These are phyloP conservation scores for Fusarium pininemorale DNA, from an alignment of 2,329 filamentous ascomycete species.

Conservation along the genomic window DNA sequence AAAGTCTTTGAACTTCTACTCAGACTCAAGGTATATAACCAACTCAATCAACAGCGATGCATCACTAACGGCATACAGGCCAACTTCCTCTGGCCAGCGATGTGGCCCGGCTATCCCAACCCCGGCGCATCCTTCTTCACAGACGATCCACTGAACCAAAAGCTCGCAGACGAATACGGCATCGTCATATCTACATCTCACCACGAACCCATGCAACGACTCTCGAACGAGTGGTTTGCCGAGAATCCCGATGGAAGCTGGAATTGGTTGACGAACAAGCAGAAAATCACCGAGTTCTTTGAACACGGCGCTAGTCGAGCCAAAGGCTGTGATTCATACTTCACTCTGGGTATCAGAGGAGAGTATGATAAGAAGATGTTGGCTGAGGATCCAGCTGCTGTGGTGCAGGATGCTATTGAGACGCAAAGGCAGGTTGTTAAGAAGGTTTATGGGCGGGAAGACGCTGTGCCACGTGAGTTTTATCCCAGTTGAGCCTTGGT, in stretches of 20 bases:
- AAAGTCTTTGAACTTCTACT: slow-evolving; percentile 67
- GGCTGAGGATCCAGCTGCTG: slow-evolving; percentile 17
- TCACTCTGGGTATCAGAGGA: slow-evolving; percentile 26
- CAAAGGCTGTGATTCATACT: slow-evolving; percentile 14
- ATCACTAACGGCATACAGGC: slow-evolving; percentile 41
- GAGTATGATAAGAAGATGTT: slow-evolving; percentile 26
- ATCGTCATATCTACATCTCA: slow-evolving; percentile 29
- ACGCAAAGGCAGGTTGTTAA: slow-evolving; percentile 64
- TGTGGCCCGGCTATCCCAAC: slow-evolving; percentile 64
- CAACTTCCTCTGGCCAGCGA: slow-evolving; percentile 75
- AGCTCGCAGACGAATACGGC: slow-evolving; percentile 58
- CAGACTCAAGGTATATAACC: slow-evolving; percentile 11
- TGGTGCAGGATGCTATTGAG: slow-evolving; percentile 21
- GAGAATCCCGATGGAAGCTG: slow-evolving; percentile 21
- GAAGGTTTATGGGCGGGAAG: slow-evolving; percentile 57
- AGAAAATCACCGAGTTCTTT: slow-evolving; percentile 24
- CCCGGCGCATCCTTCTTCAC: slow-evolving; percentile 67
- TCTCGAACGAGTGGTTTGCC: slow-evolving; percentile 28
- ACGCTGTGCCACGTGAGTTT: slow-evolving; percentile 52
- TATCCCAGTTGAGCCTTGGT: fast-evolving
- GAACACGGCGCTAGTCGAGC: slow-evolving; percentile 17
- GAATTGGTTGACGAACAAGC: slow-evolving; percentile 27
- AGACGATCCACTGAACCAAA: slow-evolving; percentile 67
- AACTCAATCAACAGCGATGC: fast-evolving
- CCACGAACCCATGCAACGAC: slow-evolving; percentile 29